Conservation (phyloP, 2,329 filamentous ascomycete genomes). For the Arthrinium puccinioides region DNA sequence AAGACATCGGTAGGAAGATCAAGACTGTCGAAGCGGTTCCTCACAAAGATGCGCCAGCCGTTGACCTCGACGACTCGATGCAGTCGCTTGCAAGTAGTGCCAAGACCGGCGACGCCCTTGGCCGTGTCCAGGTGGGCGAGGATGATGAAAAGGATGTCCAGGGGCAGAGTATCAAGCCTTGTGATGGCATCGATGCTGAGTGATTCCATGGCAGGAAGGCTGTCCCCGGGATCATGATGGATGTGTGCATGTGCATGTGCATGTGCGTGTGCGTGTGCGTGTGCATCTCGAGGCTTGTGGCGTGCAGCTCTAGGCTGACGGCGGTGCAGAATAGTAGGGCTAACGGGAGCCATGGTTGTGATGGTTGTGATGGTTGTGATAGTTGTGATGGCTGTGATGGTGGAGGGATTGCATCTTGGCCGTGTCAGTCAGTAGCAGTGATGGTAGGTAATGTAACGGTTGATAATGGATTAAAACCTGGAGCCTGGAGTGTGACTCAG, state of each 20-base stretch:
- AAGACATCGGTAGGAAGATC: conserved; percentile 18
- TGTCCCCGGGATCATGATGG: background rate
- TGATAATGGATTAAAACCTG: too few relatives aligned
- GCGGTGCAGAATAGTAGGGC: too few relatives aligned
- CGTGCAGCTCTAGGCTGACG: too few relatives aligned
- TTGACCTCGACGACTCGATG: conserved; percentile 29
- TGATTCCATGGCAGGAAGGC: background rate
- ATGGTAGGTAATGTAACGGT: background rate
- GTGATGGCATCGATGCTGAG: background rate
- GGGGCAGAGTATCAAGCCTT: conserved; percentile 33
- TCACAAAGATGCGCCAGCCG: conserved; percentile 45
- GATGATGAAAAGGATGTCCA: conserved; percentile 43
- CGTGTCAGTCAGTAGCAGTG: background rate
- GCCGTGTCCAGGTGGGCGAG: conserved; percentile 40
- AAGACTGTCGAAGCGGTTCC: conserved; percentile 34
- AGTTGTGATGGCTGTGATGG: too few relatives aligned
- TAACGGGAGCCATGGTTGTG: too few relatives aligned
- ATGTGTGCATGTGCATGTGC: too few relatives aligned
- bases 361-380: too few relatives aligned
- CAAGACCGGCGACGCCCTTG: conserved; percentile 36
- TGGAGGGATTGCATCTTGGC: too few relatives aligned
- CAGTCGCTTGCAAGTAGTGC: conserved; percentile 29
- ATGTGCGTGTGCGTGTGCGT: too few relatives aligned
- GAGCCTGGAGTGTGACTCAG: too few relatives aligned
- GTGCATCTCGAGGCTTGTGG: too few relatives aligned